Percentiles rank a stretch among this genome's conserved stretches.
phyloP scores from a whole-genome alignment of 2,329 filamentous ascomycete genomes.

The Colletotrichum karsti region DNA sequence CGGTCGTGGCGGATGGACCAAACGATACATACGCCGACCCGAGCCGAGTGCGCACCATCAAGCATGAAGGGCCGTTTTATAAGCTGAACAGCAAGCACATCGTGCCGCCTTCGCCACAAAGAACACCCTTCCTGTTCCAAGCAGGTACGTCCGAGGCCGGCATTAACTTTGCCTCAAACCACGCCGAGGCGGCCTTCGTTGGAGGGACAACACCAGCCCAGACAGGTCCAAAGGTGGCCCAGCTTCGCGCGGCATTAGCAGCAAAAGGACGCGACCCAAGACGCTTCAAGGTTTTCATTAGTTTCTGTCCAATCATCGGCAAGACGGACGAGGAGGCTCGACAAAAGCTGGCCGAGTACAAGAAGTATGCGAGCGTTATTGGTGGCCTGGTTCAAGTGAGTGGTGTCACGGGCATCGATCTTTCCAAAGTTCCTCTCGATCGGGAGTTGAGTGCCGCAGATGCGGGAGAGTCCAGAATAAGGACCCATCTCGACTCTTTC shows the following conservation, averaged over 20 bases:
- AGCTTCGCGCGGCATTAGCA: constrained; percentile 60
- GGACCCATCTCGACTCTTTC: too few relatives aligned
- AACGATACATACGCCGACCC: constrained; percentile 1
- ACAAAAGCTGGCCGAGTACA: constrained; percentile 57
- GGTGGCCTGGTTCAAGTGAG: constrained; percentile 64
- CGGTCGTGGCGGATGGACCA: neutral
- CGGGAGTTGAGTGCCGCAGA: constrained; percentile 54
- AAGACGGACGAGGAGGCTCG: constrained; percentile 60
- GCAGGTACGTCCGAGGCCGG: constrained; percentile 67
- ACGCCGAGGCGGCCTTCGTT: constrained; percentile 69
- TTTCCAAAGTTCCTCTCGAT: constrained; percentile 64
- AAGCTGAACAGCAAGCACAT: neutral
- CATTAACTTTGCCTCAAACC: constrained; percentile 61
- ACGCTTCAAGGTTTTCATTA: constrained; percentile 64
- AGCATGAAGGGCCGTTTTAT: constrained; percentile 1
- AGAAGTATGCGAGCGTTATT: constrained; percentile 59
- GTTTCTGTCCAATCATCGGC: constrained; percentile 58
- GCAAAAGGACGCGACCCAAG: constrained; percentile 62
- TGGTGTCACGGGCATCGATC: constrained; percentile 68
- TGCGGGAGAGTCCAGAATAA: neutral
- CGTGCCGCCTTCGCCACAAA: constrained; percentile 57
- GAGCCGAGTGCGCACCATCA: neutral
- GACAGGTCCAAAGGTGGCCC: constrained; percentile 57
- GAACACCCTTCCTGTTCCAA: constrained; percentile 66
- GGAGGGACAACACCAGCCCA: constrained; percentile 59